phyloP scores from a whole-genome alignment of 805 yeast genomes.

The Limtongia smithiae region DNA sequence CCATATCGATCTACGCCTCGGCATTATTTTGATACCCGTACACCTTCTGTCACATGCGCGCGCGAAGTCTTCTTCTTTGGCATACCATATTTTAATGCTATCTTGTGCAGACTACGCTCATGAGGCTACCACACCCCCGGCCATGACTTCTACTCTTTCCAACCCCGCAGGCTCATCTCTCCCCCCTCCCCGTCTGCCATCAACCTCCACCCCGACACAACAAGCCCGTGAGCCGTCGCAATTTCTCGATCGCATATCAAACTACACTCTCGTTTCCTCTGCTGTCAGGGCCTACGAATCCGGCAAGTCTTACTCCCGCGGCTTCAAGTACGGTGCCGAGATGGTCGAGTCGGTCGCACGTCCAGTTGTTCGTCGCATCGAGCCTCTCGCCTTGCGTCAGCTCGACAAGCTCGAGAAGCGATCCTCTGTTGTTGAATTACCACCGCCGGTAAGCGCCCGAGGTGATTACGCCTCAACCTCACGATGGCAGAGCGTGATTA shows the following conservation, averaged over 20 bases:
- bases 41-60: too few relatives aligned
- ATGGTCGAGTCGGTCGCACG: constrained; percentile 51
- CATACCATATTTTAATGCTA: too few relatives aligned
- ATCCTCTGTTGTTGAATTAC: too few relatives aligned
- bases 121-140: neutral
- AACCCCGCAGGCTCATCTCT: neutral
- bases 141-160: neutral
- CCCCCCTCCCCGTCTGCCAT: neutral
- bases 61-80: too few relatives aligned
- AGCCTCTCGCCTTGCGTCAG: constrained; percentile 35
- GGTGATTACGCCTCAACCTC: neutral
- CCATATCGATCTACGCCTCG: too few relatives aligned
- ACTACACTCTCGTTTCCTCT: constrained; percentile 32
- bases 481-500: constrained; percentile 20
- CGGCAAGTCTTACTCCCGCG: constrained; percentile 43
- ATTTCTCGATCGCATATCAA: constrained; percentile 28
- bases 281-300: constrained; percentile 38
- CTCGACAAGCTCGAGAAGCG: constrained; percentile 30
- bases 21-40: too few relatives aligned
- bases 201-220: neutral
- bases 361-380: constrained; percentile 45
- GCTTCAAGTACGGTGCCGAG: constrained; percentile 58
- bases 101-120: neutral
- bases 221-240: constrained; percentile 11
- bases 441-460: constrained; percentile 1